Evolutionary conservation across 192 early-diverging fungal species (phyloP).

Genomic region (Rhizoclosmatium sp.): DNA sequence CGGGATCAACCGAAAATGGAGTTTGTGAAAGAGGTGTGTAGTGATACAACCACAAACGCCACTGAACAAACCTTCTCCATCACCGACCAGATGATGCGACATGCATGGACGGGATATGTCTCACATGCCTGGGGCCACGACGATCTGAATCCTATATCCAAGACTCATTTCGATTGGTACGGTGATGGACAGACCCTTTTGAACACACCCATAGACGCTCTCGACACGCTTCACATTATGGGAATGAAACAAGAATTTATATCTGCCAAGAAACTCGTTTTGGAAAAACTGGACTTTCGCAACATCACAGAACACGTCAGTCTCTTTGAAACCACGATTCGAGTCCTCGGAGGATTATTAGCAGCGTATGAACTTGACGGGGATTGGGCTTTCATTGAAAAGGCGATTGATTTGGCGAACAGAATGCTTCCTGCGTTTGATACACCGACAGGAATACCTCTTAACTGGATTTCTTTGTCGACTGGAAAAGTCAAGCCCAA

Average conservation of each 20-base stretch:
- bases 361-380: conserved; percentile 85
- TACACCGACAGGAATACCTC: conserved; percentile 82
- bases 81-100: conserved; percentile 15
- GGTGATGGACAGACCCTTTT: conserved; percentile 40
- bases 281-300: conserved; percentile 59
- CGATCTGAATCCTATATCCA: conserved; percentile 50
- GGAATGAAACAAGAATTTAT: conserved; percentile 82
- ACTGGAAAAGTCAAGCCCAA: neutral
- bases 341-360: conserved; percentile 82
- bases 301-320: conserved; percentile 51
- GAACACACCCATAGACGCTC: conserved; percentile 80
- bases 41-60: neutral
- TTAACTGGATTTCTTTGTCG: conserved; percentile 71
- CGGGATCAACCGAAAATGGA: conserved; percentile 30
- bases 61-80: neutral
- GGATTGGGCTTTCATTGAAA: conserved; percentile 73
- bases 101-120: conserved; percentile 76
- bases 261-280: conserved; percentile 72
- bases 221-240: conserved; percentile 93
- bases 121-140: conserved; percentile 83
- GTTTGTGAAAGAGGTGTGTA: conserved; percentile 20
- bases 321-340: conserved; percentile 88
- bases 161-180: conserved; percentile 51
- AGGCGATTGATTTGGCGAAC: conserved; percentile 81
- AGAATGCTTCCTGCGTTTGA: conserved; percentile 86